A percentile compares a stretch with the other conserved stretches of the same genome.
phyloP scores from a whole-genome alignment of 2,329 filamentous ascomycete genomes.

The Penicillium sp. region DNA sequence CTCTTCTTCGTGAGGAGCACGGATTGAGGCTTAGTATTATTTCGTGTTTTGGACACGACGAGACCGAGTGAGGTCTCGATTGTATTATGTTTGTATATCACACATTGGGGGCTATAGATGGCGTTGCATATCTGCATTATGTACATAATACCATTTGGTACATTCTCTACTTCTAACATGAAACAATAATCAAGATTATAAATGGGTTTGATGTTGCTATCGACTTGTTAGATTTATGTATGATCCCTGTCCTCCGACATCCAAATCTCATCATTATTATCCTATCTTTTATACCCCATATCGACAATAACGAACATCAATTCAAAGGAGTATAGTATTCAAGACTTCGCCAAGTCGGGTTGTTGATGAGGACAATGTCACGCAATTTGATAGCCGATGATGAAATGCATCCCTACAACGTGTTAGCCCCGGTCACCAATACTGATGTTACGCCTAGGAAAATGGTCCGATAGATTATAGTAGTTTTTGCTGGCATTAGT shows the following conservation, averaged over 20 bases:
- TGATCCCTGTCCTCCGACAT: neutral
- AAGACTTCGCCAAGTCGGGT: neutral
- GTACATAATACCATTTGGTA: constrained; percentile 11
- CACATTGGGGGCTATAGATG: constrained; percentile 9
- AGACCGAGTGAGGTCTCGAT: neutral
- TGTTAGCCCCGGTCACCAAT: neutral
- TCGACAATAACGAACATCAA: neutral
- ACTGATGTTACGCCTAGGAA: neutral
- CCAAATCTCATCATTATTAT: neutral
- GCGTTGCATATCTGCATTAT: constrained; percentile 15
- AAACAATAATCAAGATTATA: neutral
- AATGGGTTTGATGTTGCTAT: neutral
- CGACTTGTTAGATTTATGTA: neutral
- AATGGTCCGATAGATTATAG: neutral
- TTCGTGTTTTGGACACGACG: neutral
- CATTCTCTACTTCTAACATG: constrained; percentile 7
- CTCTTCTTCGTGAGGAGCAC: neutral
- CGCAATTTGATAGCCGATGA: constrained; percentile 14
- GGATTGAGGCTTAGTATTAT: neutral
- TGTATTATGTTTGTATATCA: constrained; percentile 19
- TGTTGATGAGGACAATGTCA: constrained; percentile 4
- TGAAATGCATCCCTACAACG: constrained; percentile 4
- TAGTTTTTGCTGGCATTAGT: neutral
- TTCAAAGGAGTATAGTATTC: neutral
- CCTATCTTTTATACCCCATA: neutral